phyloP scores from a whole-genome alignment of 768 basidiomycete species.

The Termitomyces titanicus region DNA sequence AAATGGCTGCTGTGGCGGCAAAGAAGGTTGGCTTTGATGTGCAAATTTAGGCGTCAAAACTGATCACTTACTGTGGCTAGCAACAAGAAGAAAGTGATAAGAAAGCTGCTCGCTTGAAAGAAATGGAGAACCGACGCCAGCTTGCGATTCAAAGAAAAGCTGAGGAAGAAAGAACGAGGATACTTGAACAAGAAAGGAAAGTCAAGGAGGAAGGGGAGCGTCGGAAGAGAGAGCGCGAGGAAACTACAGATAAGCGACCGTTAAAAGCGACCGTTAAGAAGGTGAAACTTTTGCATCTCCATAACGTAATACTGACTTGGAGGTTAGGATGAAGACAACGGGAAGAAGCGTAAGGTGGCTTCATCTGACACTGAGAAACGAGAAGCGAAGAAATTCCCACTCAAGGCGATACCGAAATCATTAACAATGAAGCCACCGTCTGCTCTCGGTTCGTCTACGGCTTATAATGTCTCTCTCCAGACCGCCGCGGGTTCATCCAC shows the following conservation, averaged over 20 bases:
- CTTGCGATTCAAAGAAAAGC: conserved; percentile 68
- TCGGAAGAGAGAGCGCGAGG: conserved; percentile 80
- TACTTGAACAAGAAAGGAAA: conserved; percentile 67
- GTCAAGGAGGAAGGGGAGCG: conserved; percentile 71
- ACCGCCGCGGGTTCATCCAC: conserved; percentile 22
- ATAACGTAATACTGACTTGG: neutral
- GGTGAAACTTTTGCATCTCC: conserved; percentile 26
- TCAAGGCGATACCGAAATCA: conserved; percentile 51
- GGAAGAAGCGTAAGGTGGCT: conserved; percentile 67
- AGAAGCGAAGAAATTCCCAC: conserved; percentile 52
- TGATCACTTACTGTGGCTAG: conserved; percentile 34
- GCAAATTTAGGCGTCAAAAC: neutral
- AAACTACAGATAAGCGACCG: conserved; percentile 66
- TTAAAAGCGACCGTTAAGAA: conserved; percentile 58
- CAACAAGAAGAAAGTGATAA: conserved; percentile 88
- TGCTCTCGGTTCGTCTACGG: conserved; percentile 33
- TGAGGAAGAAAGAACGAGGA: conserved; percentile 68
- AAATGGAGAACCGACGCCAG: conserved; percentile 82
- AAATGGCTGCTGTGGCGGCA: conserved; percentile 77
- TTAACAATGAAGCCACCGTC: conserved; percentile 35
- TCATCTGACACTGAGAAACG: conserved; percentile 52
- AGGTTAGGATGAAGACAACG: conserved; percentile 60
- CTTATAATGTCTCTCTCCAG: conserved; percentile 36
- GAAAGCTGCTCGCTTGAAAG: conserved; percentile 67
- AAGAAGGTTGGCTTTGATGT: conserved; percentile 66